Percentiles rank a stretch among this genome's conserved stretches.
Evolutionary conservation across 306 rosid species (phyloP).

Genomic region (Gillenia trifoliata): DNA sequence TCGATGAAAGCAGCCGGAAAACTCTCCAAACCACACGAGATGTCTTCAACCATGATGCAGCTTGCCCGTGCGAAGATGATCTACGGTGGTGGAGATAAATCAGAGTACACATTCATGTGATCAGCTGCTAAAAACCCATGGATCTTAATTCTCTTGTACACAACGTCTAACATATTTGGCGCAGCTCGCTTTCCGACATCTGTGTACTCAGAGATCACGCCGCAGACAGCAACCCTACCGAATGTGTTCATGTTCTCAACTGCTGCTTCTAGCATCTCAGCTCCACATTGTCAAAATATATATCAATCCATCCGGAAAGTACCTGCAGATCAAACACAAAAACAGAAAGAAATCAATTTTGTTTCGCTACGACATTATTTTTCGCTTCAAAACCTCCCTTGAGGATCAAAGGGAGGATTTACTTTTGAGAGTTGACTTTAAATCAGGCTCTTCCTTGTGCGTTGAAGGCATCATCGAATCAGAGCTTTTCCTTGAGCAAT

Average conservation of each 20-base stretch:
- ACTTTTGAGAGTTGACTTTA: constrained; percentile 61
- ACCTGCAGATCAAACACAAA: constrained; percentile 23
- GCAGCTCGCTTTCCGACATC: no score
- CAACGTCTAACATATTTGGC: no score
- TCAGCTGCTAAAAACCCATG: constrained; percentile 58
- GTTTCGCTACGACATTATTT: no score
- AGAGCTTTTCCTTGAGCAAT: constrained; percentile 56
- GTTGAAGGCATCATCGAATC: constrained; percentile 82
- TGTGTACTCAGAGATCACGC: no score
- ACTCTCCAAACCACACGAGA: constrained; percentile 48
- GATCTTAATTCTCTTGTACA: no score
- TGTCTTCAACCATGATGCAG: constrained; percentile 50
- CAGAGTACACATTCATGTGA: constrained; percentile 26
- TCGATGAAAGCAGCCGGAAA: constrained; percentile 58
- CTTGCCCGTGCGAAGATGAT: constrained; percentile 38
- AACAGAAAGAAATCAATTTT: not conserved
- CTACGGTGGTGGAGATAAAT: constrained; percentile 32
- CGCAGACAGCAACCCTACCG: no score
- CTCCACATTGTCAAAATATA: constrained; percentile 83
- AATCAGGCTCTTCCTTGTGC: constrained; percentile 62
- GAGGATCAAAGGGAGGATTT: not conserved
- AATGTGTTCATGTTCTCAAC: constrained; percentile 51
- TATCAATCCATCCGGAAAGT: constrained; percentile 67
- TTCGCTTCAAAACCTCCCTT: not conserved
- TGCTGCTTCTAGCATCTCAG: constrained; percentile 65